Evolutionary conservation across 2,329 filamentous ascomycete species (phyloP).

Genomic region (Ophiosphaerella narmari): DNA sequence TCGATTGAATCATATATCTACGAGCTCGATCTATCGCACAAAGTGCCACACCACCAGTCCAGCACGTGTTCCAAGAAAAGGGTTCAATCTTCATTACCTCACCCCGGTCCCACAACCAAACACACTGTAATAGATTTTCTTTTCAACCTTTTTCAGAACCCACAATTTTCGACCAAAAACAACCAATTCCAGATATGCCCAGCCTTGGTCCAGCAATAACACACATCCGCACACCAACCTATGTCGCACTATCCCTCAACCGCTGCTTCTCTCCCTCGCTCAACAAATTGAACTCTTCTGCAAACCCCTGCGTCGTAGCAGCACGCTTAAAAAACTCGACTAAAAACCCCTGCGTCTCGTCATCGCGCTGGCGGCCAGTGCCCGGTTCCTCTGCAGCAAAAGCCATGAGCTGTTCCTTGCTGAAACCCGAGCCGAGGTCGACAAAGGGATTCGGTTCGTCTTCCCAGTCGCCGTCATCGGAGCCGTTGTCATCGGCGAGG

Average conservation of each 20-base stretch:
- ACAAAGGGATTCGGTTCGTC: constrained; percentile 74
- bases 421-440: constrained; percentile 67
- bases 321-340: constrained; percentile 75
- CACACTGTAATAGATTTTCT: too few species aligned
- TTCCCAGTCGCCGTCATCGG: constrained; percentile 70
- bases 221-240: not conserved
- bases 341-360: constrained; percentile 87
- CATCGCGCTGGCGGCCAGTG: constrained; percentile 70
- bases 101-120: too few species aligned
- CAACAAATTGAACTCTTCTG: constrained; percentile 59
- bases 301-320: constrained; percentile 59
- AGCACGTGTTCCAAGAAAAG: too few species aligned
- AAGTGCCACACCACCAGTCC: too few species aligned
- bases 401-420: constrained; percentile 74
- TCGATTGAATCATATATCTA: not conserved
- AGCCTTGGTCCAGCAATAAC: not conserved
- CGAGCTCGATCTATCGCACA: not conserved
- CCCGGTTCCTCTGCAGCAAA: constrained; percentile 63
- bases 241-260: constrained; percentile 47
- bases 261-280: constrained; percentile 60
- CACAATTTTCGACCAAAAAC: too few species aligned
- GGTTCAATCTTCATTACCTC: too few species aligned
- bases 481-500: constrained; percentile 72
- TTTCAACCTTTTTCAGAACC: too few species aligned
- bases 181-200: too few species aligned